Percentiles rank a stretch among this genome's conserved stretches.
phyloP scores from a whole-genome alignment of 1,284 basidiomycete genomes.

The Ganoderma lingzhi region DNA sequence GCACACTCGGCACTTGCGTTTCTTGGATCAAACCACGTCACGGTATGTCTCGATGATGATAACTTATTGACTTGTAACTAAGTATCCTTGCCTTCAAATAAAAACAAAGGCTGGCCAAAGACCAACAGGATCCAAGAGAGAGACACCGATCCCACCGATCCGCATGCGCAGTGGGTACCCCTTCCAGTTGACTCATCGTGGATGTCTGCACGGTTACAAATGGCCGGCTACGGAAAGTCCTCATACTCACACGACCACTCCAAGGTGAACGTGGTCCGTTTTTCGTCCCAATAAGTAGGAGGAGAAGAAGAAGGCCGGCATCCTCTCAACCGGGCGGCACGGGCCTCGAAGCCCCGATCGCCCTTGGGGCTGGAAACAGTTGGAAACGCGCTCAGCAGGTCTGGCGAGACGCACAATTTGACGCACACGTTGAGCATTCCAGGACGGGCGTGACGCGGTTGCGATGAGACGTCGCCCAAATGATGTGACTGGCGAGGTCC shows the following conservation, averaged over 20 bases:
- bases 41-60: too few species aligned
- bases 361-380: background rate
- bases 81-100: too few species aligned
- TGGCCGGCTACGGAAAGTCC: background rate
- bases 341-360: background rate
- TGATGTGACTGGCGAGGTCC: background rate
- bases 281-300: background rate
- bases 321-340: background rate
- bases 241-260: background rate
- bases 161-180: too few species aligned
- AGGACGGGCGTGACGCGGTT: constrained; percentile 1
- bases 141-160: too few species aligned
- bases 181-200: too few species aligned
- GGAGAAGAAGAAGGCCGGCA: background rate
- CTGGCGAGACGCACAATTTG: background rate
- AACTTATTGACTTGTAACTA: too few species aligned
- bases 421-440: background rate
- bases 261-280: background rate
- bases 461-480: background rate
- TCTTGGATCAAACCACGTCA: too few species aligned
- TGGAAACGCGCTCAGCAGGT: background rate
- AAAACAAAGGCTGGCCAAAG: too few species aligned
- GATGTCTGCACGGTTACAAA: too few species aligned
- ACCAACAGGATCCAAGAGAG: too few species aligned
- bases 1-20: too few species aligned